Evolutionary conservation across 768 basidiomycete genomes (phyloP), one percentile per base, ranked within the genome.

Genomic region (Tubosaeta brunneosetosa): DNA sequence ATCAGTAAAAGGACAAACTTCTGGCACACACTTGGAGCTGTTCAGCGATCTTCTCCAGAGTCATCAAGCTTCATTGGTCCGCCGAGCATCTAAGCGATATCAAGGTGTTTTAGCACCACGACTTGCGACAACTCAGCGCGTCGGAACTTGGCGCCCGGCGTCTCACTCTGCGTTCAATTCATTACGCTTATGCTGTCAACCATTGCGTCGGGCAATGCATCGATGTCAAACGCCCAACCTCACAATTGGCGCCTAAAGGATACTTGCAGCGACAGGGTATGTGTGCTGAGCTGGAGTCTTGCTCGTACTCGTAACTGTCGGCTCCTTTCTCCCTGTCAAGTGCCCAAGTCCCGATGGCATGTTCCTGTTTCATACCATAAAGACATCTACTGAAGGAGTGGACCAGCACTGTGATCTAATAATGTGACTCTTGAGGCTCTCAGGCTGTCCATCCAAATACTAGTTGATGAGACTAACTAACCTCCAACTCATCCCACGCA

Each of bases 291-390:
- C 37, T 1, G 25, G 26, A 19, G 14, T 19, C 32, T 6, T 46
- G 29, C 17, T 34, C 33, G 10, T 29, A 29, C 12, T 33, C 31
- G 19, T 11, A 29, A 6, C n/a, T n/a, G 11, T 37, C 29, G 10
- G 43, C 36, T 29, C 44, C 47, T 52, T 34, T 45, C 14, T 16
- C 37, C 48, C 6, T 45, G 50, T 48, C 50, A 53, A 22, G 31
- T 29, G 31, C n/a, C 16, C 22, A 17, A 22, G 26, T 22, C 22
- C 29, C 25, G 43, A n/a, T 31, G 27, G 27, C 32, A 25, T 44
- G 12, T 22, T 45, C 49, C 53, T 61, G 62, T 64, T 61, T 64
- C 61, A 55, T 33, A 2, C 19, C 32, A 36, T 33, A 27, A 50
- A 27, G 46, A 29, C 12, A 31, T 41, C 38, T 11, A 14, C 37